Base-by-base conservation (phyloP, 306 rosid species). In the Inga oerstediana region DNA sequence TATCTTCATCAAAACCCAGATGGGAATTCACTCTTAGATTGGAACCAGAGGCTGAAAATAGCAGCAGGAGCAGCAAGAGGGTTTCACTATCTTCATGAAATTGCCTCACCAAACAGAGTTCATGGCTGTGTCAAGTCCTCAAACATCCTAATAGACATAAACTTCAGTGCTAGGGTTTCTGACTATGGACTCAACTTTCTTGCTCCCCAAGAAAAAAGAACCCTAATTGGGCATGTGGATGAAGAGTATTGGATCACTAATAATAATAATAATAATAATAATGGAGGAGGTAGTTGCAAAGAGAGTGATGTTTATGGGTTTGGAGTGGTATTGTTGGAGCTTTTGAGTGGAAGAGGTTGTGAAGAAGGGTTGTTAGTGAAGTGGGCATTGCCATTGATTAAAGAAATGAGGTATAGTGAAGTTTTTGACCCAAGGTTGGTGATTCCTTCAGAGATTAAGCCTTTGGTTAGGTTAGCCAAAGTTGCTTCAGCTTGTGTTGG, bases 81-180 rank as follows among this genome's bases (percentile, higher is more conserved):
- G 74, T 85, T 95, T n/a, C 88, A 92, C 52, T 93, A 93, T 52
- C 73, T 95, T 64, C 99, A 95, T 73, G 90, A 93, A 84, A 92
- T 89, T 8, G 86, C 85, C 19, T 88, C 91, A 11, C 98, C 98
- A 44, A 89, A 80, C 84, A 85, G 93, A 14, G 85, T 93, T 7
- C 99, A 95, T 67, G 98, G 99, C 17, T 91, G 93, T 80, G 86
- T 93, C n/a, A 93, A 93, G 89, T 83, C 97, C 43, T 92, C 97
- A 35, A 91, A 93, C 75, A 77, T 95, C 75, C 81, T 87, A 4
- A 89, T 93, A 49, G 98, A 93, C 81, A 84, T 58, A 1, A 82
- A 87, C 2, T 92, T 88, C 43, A 84, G 83, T 71, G 88, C 93
- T 20, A 89, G 87, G 83, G 8, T 95, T 58, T 88, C 83, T 76